phyloP scores from a whole-genome alignment of 2,329 filamentous ascomycete genomes.

The Monilinia polystroma region DNA sequence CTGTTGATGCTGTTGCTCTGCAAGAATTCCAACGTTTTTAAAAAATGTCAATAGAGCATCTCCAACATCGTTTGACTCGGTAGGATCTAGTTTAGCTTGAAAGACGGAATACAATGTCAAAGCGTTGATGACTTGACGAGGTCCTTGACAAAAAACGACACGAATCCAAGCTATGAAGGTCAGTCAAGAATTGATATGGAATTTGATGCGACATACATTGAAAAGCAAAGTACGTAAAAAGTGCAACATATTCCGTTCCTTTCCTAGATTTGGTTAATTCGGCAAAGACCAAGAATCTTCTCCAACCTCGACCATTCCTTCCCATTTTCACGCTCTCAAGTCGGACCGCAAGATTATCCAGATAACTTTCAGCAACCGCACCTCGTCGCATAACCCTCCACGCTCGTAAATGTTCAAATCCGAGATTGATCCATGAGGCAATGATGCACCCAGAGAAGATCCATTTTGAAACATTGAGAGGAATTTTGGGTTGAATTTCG shows the following conservation, averaged over 20 bases:
- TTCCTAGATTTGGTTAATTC: constrained; percentile 71
- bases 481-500: constrained; percentile 74
- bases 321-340: constrained; percentile 79
- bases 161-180: constrained; percentile 71
- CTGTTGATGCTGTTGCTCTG: constrained; percentile 71
- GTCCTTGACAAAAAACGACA: constrained; percentile 85
- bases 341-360: constrained; percentile 82
- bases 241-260: constrained; percentile 69
- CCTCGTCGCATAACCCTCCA: constrained; percentile 77
- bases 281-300: constrained; percentile 73
- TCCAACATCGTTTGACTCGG: constrained; percentile 53
- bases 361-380: constrained; percentile 86
- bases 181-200: constrained; percentile 20
- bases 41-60: constrained; percentile 75
- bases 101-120: constrained; percentile 86
- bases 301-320: constrained; percentile 71
- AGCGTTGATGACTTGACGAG: constrained; percentile 86
- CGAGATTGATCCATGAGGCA: constrained; percentile 78
- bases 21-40: constrained; percentile 72
- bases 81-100: constrained; percentile 67
- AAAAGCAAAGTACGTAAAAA: constrained; percentile 69
- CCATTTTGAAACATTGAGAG: constrained; percentile 81
- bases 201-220: constrained; percentile 50
- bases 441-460: constrained; percentile 94
- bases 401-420: constrained; percentile 77